Conservation (phyloP, 306 rosid genomes). For the Castanea sativa region DNA sequence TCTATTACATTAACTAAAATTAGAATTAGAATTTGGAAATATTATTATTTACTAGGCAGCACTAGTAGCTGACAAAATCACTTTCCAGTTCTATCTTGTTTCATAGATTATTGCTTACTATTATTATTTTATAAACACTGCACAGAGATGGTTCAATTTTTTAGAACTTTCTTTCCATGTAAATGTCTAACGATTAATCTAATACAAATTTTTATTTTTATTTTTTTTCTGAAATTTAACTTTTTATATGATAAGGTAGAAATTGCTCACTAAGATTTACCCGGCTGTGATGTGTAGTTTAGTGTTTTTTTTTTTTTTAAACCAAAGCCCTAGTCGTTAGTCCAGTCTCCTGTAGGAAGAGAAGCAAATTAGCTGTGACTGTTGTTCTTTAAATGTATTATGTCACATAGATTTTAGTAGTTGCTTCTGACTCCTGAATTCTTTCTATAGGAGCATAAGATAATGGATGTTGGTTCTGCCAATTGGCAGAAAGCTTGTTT, state of each 20-base stretch:
- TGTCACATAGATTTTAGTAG: background rate
- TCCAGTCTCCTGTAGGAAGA: background rate
- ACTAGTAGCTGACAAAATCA: background rate
- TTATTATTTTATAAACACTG: background rate
- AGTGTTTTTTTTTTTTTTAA: background rate
- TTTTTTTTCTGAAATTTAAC: too few relatives aligned
- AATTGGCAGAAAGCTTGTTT: conserved; percentile 88
- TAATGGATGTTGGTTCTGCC: conserved; percentile 47
- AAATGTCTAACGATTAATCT: background rate
- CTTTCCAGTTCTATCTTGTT: background rate
- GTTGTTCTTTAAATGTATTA: background rate
- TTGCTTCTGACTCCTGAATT: conserved; percentile 5
- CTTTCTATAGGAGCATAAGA: conserved; percentile 58
- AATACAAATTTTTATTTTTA: background rate
- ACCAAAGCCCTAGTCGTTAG: background rate
- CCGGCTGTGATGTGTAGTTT: background rate
- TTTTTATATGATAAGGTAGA: background rate
- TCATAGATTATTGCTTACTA: background rate
- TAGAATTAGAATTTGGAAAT: background rate
- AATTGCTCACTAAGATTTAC: background rate
- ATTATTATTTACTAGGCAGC: background rate
- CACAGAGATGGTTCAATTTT: background rate
- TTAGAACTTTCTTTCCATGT: background rate
- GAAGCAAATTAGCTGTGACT: background rate
- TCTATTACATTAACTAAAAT: too few relatives aligned